Conservation (phyloP, 176 grass and related monocot species). For the Oryza longistaminata region DNA sequence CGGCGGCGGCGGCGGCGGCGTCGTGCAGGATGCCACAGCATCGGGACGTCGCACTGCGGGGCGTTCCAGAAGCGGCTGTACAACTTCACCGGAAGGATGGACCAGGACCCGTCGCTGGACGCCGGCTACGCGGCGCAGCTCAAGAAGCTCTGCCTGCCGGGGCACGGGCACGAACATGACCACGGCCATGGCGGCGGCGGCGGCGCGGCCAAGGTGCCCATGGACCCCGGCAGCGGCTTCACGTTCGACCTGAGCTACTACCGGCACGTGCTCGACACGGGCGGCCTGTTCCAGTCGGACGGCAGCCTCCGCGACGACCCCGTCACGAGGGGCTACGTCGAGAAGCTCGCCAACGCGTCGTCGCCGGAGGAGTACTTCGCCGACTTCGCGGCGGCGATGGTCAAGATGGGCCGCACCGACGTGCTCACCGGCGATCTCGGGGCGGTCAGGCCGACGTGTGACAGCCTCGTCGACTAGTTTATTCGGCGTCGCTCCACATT, state of each 20-base stretch:
- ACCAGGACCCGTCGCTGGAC: slow-evolving; percentile 57
- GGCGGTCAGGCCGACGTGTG: slow-evolving; percentile 44
- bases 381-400: slow-evolving; percentile 48
- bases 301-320: slow-evolving; percentile 52
- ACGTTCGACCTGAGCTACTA: slow-evolving; percentile 69
- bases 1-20: neutral
- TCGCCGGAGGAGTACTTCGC: slow-evolving; percentile 48
- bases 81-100: slow-evolving; percentile 62
- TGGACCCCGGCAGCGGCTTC: slow-evolving; percentile 53
- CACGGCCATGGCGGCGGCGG: neutral
- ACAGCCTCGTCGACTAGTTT: slow-evolving; percentile 51
- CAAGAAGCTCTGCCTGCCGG: slow-evolving; percentile 43
- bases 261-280: slow-evolving; percentile 45
- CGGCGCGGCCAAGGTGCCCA: slow-evolving; percentile 35
- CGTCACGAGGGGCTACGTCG: slow-evolving; percentile 51
- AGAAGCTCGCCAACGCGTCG: slow-evolving; percentile 48
- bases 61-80: slow-evolving; percentile 61
- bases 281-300: slow-evolving; percentile 59
- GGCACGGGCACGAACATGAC: neutral
- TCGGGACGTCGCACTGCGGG: slow-evolving; percentile 58
- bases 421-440: slow-evolving; percentile 41
- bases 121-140: slow-evolving; percentile 42
- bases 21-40: slow-evolving; percentile 55
- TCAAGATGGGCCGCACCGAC: slow-evolving; percentile 66
- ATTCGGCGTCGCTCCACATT: neutral